Base-by-base conservation (phyloP, 2,329 filamentous ascomycete species). In the Colletotrichum higginsianum region DNA sequence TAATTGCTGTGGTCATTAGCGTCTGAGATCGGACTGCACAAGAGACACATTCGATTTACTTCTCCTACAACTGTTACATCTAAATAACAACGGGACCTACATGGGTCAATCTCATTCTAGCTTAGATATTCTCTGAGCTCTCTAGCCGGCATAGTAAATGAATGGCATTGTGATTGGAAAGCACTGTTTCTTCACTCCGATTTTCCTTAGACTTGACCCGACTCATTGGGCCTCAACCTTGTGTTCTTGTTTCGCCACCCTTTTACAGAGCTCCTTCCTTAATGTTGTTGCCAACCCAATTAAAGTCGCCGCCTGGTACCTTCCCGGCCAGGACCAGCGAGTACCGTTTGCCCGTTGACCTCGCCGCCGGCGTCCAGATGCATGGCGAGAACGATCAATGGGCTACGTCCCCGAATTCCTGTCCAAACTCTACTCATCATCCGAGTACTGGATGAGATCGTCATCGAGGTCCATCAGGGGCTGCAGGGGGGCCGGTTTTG, bases 251-350 rank as follows among this genome's bases (percentile, higher is more conserved):
- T 52, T 68, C 76, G 79, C 78, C 7, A 86, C 83, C 68, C 85
- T 80, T 61, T 80, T 77, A 67, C 81, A 83, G 16, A 89, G 55
- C 50, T 35, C 30, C 30, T 35, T 84, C 80, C 78, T 88, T 87
- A 76, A 96, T 80, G 11, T 87, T 83, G 61, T 84, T 78, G 0
- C 86, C 93, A 5, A 88, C 87, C 88, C 89, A 93, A 78, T 92
- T 89, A 78, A 96, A 98, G 80, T 98, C 95, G 30, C 30, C 30
- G 7, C 7, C 30, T 30, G 30, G 30, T 30, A 30, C 30, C 6
- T 8, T 8, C 30, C 8, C 30, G 30, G 6, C 7, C 5, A 30
- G 30, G 1, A 30, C 30, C 6, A 9, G 30, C 30, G 8, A 9
- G 30, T 35, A 35, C 30, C 30, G 6, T 35, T 8, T 6, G 30